A percentile compares a stretch with the other conserved stretches of the same genome.
These are phyloP conservation scores for Stenogyne calaminthoides DNA, from an alignment of 305 asterid species.

Conservation along the genomic window DNA sequence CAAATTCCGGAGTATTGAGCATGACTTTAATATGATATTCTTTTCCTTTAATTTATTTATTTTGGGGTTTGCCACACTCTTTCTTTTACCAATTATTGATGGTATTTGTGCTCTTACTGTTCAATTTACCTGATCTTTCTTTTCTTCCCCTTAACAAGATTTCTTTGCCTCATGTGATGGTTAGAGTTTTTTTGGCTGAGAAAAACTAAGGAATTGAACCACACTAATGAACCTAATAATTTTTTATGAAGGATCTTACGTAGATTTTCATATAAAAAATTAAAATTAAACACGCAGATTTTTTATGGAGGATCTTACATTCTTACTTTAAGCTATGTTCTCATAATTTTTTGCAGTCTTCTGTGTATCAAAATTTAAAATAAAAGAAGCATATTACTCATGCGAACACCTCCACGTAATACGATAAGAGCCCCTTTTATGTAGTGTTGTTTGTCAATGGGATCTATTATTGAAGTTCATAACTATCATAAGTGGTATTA, in stretches of 20 bases:
- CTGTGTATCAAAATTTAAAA: not conserved
- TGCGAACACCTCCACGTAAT: not conserved
- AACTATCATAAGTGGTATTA: not conserved
- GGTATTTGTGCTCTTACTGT: not conserved
- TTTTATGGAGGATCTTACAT: not conserved
- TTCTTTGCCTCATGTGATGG: not conserved
- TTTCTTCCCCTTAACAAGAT: slow-evolving; percentile 1
- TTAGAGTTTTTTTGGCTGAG: not conserved
- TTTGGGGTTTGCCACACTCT: slow-evolving; percentile 2
- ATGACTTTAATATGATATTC: not conserved
- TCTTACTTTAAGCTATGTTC: too few relatives aligned
- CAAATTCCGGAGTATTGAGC: slow-evolving; percentile 14
- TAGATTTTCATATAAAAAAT: slow-evolving; percentile 11
- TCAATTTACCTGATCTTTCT: slow-evolving; percentile 9
- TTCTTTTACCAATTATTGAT: not conserved
- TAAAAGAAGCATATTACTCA: not conserved
- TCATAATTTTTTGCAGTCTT: too few relatives aligned
- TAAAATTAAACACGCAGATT: too few relatives aligned
- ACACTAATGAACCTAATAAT: not conserved
- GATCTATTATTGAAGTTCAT: slow-evolving; percentile 8
- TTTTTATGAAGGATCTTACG: not conserved
- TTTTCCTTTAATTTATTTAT: not conserved
- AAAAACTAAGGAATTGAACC: not conserved
- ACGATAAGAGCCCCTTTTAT: not conserved
- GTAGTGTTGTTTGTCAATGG: not conserved